These are phyloP conservation scores for Salvia miltiorrhiza DNA, from an alignment of 257 asterid species.

Conservation along the genomic window DNA sequence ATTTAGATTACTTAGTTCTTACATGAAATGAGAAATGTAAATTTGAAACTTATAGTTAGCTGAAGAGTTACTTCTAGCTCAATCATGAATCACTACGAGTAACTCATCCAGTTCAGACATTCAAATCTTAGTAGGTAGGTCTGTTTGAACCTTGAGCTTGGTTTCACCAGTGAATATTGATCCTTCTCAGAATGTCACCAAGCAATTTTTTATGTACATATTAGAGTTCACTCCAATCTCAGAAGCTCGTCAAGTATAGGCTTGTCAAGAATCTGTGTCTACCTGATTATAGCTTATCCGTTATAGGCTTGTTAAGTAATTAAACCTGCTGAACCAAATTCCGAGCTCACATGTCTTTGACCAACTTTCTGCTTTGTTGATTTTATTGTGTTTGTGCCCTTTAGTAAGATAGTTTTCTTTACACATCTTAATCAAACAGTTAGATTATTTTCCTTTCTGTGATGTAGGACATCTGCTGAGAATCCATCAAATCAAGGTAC, in stretches of 20 bases:
- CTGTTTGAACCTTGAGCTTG: constrained; percentile 10
- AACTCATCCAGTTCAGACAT: not conserved
- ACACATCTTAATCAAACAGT: constrained; percentile 18
- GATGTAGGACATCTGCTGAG: constrained; percentile 51
- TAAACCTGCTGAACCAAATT: constrained; percentile 5
- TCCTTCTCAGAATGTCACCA: not conserved
- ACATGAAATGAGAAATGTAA: not conserved
- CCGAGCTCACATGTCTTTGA: constrained; percentile 2
- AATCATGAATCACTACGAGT: not conserved
- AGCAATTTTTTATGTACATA: constrained; percentile 12
- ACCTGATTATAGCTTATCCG: constrained; percentile 5
- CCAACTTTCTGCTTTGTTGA: constrained; percentile 16
- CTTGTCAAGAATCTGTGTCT: constrained; percentile 2
- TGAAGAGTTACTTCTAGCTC: not conserved
- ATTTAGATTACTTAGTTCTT: not conserved
- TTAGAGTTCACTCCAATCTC: not conserved
- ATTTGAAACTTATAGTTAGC: not conserved
- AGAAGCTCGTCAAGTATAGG: not conserved
- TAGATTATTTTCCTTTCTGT: constrained; percentile 20
- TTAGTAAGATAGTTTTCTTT: constrained; percentile 1
- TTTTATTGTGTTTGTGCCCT: not conserved
- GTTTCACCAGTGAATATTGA: not conserved
- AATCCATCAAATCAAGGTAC: constrained; percentile 38
- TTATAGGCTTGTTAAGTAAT: constrained; percentile 9
- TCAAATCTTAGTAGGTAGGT: not conserved